Base-by-base conservation (phyloP, 1,284 basidiomycete species). In the Heterobasidion occidentale region DNA sequence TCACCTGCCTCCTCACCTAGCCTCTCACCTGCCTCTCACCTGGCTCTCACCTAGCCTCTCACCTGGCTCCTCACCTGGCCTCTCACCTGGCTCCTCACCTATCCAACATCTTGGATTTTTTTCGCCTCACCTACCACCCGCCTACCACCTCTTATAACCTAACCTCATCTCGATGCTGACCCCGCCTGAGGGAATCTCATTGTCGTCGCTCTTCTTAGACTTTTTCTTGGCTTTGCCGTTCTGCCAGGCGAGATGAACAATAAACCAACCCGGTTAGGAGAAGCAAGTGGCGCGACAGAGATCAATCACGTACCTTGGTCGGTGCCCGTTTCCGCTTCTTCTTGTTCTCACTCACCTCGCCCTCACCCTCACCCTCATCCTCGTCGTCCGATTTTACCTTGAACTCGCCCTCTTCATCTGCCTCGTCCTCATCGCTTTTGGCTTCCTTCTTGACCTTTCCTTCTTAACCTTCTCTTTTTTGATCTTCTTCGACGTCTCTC, bases 81-180 rank as follows among this genome's bases (percentile, higher is more conserved):
- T n/a, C n/a, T n/a, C n/a, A n/a, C n/a, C n/a, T n/a, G n/a, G n/a
- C n/a, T n/a, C n/a, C n/a, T n/a, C n/a, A n/a, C n/a, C n/a, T n/a
- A n/a, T n/a, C n/a, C n/a, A n/a, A n/a, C n/a, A n/a, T n/a, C n/a
- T n/a, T n/a, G n/a, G n/a, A n/a, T n/a, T n/a, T n/a, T n/a, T n/a
- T n/a, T n/a, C n/a, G n/a, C n/a, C n/a, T n/a, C n/a, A n/a, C n/a
- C n/a, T n/a, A n/a, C n/a, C n/a, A n/a, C n/a, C n/a, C n/a, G n/a
- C n/a, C n/a, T n/a, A n/a, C n/a, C n/a, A n/a, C n/a, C n/a, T n/a
- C n/a, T n/a, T n/a, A n/a, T n/a, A n/a, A n/a, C n/a, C n/a, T n/a
- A n/a, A n/a, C n/a, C n/a, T 92, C 78, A 96, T 88, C 71, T 91
- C 85, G 67, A 98, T 92, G 60, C 76, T 72, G 55, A 96, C 88